Conservation (phyloP, 306 rosid species). For the Quercus glauca region DNA sequence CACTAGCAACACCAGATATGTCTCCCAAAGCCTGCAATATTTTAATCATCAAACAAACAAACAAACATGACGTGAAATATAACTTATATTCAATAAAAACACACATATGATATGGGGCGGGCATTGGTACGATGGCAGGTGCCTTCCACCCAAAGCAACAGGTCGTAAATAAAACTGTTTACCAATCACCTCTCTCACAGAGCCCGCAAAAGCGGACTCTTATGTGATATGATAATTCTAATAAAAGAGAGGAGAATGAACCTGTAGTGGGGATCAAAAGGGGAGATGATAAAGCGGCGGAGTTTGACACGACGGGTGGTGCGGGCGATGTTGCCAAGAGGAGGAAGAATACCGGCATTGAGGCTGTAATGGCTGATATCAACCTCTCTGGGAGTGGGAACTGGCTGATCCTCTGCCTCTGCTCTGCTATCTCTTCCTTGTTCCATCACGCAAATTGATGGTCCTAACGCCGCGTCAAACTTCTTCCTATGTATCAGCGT, state of each 20-base stretch:
- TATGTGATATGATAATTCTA: too few relatives aligned
- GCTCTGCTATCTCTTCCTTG: not conserved
- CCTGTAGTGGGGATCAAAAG: constrained; percentile 48
- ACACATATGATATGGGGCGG: too few relatives aligned
- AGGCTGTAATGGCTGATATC: constrained; percentile 62
- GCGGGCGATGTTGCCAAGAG: constrained; percentile 43
- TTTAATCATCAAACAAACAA: not conserved
- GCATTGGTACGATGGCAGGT: too few relatives aligned
- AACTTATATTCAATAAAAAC: too few relatives aligned
- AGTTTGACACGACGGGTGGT: constrained; percentile 26
- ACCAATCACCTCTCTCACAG: too few relatives aligned
- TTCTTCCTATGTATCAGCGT: not conserved
- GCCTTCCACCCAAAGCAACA: too few relatives aligned
- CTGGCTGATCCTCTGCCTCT: constrained; percentile 5
- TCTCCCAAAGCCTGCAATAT: constrained; percentile 56
- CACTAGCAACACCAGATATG: constrained; percentile 51
- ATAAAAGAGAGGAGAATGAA: not conserved
- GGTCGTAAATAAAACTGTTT: too few relatives aligned
- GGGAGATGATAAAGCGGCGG: constrained; percentile 37
- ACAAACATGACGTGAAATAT: not conserved
- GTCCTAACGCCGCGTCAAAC: not conserved
- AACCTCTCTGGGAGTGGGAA: constrained; percentile 29
- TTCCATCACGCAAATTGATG: not conserved
- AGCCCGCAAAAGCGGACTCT: too few relatives aligned
- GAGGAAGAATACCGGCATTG: constrained; percentile 49